Evolutionary conservation across 495 filamentous ascomycete genomes (phyloP), one percentile per base, ranked within the genome.

Genomic region (Parathielavia hyrcaniae): DNA sequence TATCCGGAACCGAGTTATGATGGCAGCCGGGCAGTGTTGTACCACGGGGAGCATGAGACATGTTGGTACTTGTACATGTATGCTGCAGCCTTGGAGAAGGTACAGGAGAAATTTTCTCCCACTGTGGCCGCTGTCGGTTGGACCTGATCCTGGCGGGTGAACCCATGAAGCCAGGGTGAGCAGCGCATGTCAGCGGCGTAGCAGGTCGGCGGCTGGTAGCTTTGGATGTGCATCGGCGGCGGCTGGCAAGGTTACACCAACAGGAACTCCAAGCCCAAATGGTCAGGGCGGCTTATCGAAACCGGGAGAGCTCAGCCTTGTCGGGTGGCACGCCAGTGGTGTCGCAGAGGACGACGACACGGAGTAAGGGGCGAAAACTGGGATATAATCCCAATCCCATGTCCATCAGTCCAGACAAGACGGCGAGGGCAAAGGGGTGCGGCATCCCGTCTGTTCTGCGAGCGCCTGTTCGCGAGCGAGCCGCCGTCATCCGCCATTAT

Each of bases 91-190:
- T 43, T 17, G 7, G 23, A 22, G 54, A 61, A 36, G 41, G 55
- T 36, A 55, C 16, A 45, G 55, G 39, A 50, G 48, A 26, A 30
- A 11, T 12, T 40, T 46, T 44, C 51, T 65, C 47, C 53, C 64
- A 65, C 63, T n/a, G 69, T 69, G 67, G 59, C 50, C 54, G 53
- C 38, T 4, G 17, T 49, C 67, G 65, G 65, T 69, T 70, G 39
- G 53, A 59, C 49, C 59, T 58, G 34, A 32, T 52, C 35, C 40
- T 50, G 22, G 50, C 44, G 41, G 46, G 30, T 49, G 13, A 19
- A 20, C 47, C 55, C 26, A 17, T 39, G 8, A 13, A 45, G 13
- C 17, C 38, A 43, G 53, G 53, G 40, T 23, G 17, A 36, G 34
- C 19, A 3, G 23, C 22, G 49, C 49, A 46, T 17, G 56, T 53